These are phyloP conservation scores for Pseudocercospora eumusae DNA, from an alignment of 2,329 filamentous ascomycete species.

Conservation along the genomic window DNA sequence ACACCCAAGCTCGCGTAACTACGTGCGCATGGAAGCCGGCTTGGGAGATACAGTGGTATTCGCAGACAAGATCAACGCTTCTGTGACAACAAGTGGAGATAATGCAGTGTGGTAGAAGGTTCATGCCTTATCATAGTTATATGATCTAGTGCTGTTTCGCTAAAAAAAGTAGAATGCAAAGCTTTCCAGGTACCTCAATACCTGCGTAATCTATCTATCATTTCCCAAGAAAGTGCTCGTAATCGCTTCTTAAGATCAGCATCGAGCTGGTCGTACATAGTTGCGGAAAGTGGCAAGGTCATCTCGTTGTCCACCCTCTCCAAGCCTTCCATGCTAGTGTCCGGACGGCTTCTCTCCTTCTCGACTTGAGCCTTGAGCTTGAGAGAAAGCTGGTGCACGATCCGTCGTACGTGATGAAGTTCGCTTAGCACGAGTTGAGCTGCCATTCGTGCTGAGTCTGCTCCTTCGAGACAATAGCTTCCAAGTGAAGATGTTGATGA, in stretches of 20 bases:
- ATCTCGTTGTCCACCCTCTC: not conserved
- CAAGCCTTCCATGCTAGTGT: constrained; percentile 1
- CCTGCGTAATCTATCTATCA: constrained; percentile 9
- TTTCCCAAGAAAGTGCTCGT: constrained; percentile 7
- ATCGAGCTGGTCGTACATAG: constrained; percentile 5
- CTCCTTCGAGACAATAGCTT: constrained; percentile 4
- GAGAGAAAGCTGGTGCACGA: constrained; percentile 7
- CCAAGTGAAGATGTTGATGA: constrained; percentile 1
- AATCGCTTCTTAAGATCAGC: constrained; percentile 10
- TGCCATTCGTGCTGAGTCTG: constrained; percentile 11
- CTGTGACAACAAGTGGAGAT: not conserved
- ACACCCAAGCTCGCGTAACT: not conserved
- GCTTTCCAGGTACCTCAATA: not conserved
- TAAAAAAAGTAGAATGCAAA: not conserved
- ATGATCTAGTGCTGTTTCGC: not conserved
- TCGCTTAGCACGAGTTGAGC: constrained; percentile 9
- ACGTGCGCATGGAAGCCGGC: not conserved
- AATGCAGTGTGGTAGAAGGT: not conserved
- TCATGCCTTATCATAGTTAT: not conserved
- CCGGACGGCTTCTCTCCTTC: constrained; percentile 1
- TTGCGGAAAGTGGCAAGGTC: constrained; percentile 1
- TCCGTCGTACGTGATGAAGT: constrained; percentile 5
- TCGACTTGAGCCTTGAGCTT: constrained; percentile 5
- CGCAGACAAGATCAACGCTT: not conserved
- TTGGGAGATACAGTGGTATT: not conserved